A percentile compares a stretch with the other conserved stretches of the same genome.
Evolutionary conservation across 768 basidiomycete genomes (phyloP).

Genomic region (Auriscalpium vulgare): DNA sequence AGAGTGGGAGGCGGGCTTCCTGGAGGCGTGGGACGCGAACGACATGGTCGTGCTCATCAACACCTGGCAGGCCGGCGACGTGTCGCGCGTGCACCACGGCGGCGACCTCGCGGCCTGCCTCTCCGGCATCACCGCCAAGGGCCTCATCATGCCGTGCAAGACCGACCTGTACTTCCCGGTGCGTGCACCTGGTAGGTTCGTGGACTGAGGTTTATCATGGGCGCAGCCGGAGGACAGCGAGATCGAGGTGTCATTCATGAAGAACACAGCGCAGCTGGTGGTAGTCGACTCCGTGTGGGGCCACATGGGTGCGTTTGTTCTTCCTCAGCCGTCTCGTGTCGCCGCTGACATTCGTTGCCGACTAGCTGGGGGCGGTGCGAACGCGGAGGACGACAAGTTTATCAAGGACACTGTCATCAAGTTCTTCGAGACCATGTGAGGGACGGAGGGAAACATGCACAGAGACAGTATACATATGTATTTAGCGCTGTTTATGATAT

Average conservation of each 20-base stretch:
- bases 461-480: too few species aligned
- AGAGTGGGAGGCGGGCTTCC: constrained; percentile 39
- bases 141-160: constrained; percentile 48
- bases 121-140: constrained; percentile 37
- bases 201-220: constrained; percentile 1
- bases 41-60: constrained; percentile 40
- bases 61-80: constrained; percentile 44
- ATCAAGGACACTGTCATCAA: background rate
- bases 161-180: constrained; percentile 51
- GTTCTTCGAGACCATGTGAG: background rate
- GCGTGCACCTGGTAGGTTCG: background rate
- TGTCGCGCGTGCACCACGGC: constrained; percentile 35
- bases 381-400: background rate
- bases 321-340: too few species aligned
- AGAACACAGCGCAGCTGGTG: constrained; percentile 34
- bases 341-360: too few species aligned
- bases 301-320: constrained; percentile 37
- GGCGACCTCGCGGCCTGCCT: constrained; percentile 36
- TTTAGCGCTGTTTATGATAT: too few species aligned
- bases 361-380: constrained; percentile 1
- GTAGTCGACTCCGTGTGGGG: constrained; percentile 54
- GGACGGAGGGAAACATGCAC: too few species aligned
- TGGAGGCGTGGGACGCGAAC: constrained; percentile 45
- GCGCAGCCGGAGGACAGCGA: constrained; percentile 50
- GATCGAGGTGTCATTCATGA: constrained; percentile 36